These are phyloP conservation scores for Asterophora parasitica DNA, from an alignment of 768 basidiomycete genomes.

Conservation along the genomic window DNA sequence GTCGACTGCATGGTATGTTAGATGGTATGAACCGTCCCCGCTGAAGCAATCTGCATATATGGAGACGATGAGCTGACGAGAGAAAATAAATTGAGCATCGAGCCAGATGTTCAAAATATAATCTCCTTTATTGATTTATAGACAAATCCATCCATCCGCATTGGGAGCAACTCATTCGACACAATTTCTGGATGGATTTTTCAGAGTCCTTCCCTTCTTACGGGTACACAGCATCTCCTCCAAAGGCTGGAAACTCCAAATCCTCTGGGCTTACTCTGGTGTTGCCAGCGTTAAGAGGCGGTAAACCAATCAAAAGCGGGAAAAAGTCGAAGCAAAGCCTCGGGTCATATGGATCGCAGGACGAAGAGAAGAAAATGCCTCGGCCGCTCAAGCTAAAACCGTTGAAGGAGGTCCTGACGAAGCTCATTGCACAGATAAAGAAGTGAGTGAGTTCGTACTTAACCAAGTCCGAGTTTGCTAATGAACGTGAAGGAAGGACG, in stretches of 20 bases:
- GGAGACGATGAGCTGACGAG: too few relatives aligned
- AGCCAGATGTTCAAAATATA: too few relatives aligned
- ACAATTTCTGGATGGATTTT: conserved; percentile 17
- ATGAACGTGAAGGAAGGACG: conserved; percentile 58
- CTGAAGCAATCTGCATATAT: too few relatives aligned
- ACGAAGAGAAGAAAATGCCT: conserved; percentile 39
- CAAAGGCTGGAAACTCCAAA: conserved; percentile 23
- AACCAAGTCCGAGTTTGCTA: conserved; percentile 5
- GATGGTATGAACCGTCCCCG: too few relatives aligned
- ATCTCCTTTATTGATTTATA: too few relatives aligned
- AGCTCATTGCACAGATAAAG: conserved; percentile 68
- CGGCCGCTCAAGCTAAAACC: conserved; percentile 74
- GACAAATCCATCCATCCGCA: too few relatives aligned
- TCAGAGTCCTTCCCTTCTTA: conserved; percentile 16
- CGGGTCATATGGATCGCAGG: conserved; percentile 24
- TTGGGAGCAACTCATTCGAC: conserved; percentile 3
- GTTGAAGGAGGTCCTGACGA: conserved; percentile 66
- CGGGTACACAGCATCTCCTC: conserved; percentile 10
- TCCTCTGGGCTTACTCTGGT: conserved; percentile 59
- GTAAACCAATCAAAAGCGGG: conserved; percentile 51
- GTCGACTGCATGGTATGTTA: too few relatives aligned
- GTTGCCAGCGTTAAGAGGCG: conserved; percentile 58
- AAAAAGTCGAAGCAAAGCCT: conserved; percentile 41
- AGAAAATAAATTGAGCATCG: not conserved
- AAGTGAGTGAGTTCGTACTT: conserved; percentile 41